Base-by-base conservation (phyloP, 495 filamentous ascomycete genomes). In the Halenospora varia region DNA sequence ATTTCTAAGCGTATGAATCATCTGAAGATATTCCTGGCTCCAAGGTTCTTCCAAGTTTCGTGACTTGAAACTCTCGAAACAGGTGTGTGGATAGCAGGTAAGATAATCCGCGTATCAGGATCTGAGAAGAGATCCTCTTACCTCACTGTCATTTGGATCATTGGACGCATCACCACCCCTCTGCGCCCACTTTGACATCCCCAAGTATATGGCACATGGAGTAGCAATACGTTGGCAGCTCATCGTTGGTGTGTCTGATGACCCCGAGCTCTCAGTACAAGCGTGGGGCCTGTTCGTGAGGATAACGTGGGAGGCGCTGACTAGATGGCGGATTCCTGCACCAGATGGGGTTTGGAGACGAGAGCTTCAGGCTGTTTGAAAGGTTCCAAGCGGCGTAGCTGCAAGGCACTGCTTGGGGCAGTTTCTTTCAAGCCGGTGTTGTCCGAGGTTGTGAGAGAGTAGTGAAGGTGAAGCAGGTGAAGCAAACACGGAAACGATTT, bases 231-330 rank as follows among this genome's bases (percentile, higher is more conserved):
- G 29, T 35, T 13, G 4, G 6, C 29, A 35, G 29, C 29, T 35
- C 29, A 4, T 35, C 13, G 45, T 48, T 40, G 39, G 55, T 50
- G 55, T 57, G 55, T 57, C 55, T 57, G 55, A 40, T 57, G 55
- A 57, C 47, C 55, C 46, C 19, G 22, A 48, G 9, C 10, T 9
- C 9, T 4, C 29, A 6, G 29, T 6, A 35, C 29, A 4, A 4
- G 29, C 13, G 29, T 35, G 29, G 29, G 29, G 29, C 29, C 13
- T 35, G 29, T 35, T 35, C 29, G 13, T 13, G 42, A 55, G 53
- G 25, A 23, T 19, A 23, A 55, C 29, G 42, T 11, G 10, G 20
- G 20, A 11, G 10, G 22, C 10, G 10, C 19, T 29, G 48, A 10
- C 22, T 51, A 8, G 11, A 35, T n/a, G 10, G 18, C 15, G 40